Evolutionary conservation across 2,329 filamentous ascomycete genomes (phyloP), one percentile per base, ranked within the genome.

Genomic region (Hypoxylon sp.): DNA sequence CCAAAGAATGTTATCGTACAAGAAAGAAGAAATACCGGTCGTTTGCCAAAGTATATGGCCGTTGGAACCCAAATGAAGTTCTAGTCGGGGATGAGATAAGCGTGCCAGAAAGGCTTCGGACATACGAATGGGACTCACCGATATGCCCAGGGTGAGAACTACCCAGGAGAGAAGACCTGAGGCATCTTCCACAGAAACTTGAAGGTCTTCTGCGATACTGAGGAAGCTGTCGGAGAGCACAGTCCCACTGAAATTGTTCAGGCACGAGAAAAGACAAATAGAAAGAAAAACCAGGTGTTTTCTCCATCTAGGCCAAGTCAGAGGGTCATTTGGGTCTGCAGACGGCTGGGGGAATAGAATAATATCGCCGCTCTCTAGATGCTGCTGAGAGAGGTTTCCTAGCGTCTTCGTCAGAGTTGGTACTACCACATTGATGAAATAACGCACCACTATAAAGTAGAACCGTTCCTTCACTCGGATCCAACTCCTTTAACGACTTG

Each of bases 281-380:
- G 55, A 55, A 11, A 58, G 48, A 24, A 59, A 65, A 17, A 58
- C 63, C 10, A 50, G 24, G 11, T 65, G 58, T 39, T 65, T 65
- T 24, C 63, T 55, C 55, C 55, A 60, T 55, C 35, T 55, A 6
- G 63, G 44, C 63, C 63, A 65, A 4, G 55, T 60, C 6, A 65
- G 26, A 3, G 63, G 63, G 31, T 65, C 63, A 39, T 65, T 65
- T 9, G 54, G 54, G 31, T 65, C 63, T n/a, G 50, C 35, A 11
- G 63, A 65, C 5, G 63, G 63, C 26, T 65, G 63, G 17, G 63
- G 63, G 29, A 65, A 65, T n/a, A 65, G 63, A 26, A 65, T 46
- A 22, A 51, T 58, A 29, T 65, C 63, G 5, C 51, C 46, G 17
- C 37, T 22, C 19, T 42, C 54, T 3, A 42, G 31, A 26, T 65